These are phyloP conservation scores for Mucor saturninus DNA, from an alignment of 371 early-diverging fungal species.

Conservation along the genomic window DNA sequence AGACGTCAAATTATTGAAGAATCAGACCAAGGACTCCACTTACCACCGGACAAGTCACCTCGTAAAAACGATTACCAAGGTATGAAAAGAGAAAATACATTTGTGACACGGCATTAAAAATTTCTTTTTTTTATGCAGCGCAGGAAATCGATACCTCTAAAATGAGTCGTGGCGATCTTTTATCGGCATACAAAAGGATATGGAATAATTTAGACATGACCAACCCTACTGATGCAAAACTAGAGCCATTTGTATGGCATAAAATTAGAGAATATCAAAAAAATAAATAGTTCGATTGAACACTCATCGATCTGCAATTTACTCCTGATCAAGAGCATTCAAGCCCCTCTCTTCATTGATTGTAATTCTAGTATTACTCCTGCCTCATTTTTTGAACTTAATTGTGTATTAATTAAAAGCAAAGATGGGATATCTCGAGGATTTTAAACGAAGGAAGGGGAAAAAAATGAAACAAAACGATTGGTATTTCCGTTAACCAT, in stretches of 20 bases:
- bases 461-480: too few relatives aligned
- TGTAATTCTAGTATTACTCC: too few relatives aligned
- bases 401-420: too few relatives aligned
- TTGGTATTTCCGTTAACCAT: too few relatives aligned
- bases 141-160: not conserved
- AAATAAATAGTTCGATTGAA: not conserved
- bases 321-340: too few relatives aligned
- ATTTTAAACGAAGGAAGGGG: too few relatives aligned
- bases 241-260: slow-evolving; percentile 29
- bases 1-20: not conserved
- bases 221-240: slow-evolving; percentile 15
- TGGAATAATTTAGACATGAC: slow-evolving; percentile 22
- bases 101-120: not conserved
- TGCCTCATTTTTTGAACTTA: too few relatives aligned
- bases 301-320: too few relatives aligned
- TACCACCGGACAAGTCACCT: slow-evolving; percentile 10
- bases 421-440: too few relatives aligned
- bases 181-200: slow-evolving; percentile 24
- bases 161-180: not conserved
- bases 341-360: too few relatives aligned
- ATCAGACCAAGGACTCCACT: not conserved
- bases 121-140: not conserved
- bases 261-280: slow-evolving; percentile 20
- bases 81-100: not conserved
- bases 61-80: not conserved